Base-by-base conservation (phyloP, 306 rosid genomes). In the Astragalus membranaceus region DNA sequence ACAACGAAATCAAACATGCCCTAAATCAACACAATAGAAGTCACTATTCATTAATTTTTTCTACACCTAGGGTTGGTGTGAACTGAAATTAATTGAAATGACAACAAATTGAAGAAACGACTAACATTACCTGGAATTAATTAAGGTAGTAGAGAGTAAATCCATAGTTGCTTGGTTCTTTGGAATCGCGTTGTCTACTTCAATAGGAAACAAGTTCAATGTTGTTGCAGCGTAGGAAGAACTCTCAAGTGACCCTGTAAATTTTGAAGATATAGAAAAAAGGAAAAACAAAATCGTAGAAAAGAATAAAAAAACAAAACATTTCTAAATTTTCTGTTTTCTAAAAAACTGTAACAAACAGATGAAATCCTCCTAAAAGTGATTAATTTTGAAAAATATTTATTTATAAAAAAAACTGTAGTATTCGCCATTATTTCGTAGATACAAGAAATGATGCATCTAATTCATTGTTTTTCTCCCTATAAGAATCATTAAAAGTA, bases 161-260 rank as follows among this genome's bases (percentile, higher is more conserved):
- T 62, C 79, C 78, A 51, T 16, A 30, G 72, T 47, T 23, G 78
- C 50, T 11, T 59, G 75, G 67, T 66, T 76, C 63, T 75, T 52
- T 63, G 83, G 61, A 61, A 79, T 11, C 43, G 32, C 7, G 78
- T 73, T 68, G 72, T 71, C n/a, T 20, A 20, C 23, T 20, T 20
- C 2, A 2, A 20, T 87, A 20, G 91, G 94, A 77, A 88, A 86
- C 54, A 82, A 69, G 71, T 75, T 79, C 86, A 87, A 70, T 14
- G 84, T 81, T 53, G 85, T 56, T 42, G 80, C 73, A 49, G 83
- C 78, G 39, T 64, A 87, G 47, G 80, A 72, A 14, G 74, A 75
- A 49, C 77, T 81, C 61, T 90, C 98, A 69, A 80, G 60, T 32
- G 82, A 59, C 42, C 88, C 98, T 92, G 73, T 7, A 76, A 79